Evolutionary conservation across 2,329 filamentous ascomycete genomes (phyloP).

Genomic region (Ophiocordyceps camponoti-leonardi): DNA sequence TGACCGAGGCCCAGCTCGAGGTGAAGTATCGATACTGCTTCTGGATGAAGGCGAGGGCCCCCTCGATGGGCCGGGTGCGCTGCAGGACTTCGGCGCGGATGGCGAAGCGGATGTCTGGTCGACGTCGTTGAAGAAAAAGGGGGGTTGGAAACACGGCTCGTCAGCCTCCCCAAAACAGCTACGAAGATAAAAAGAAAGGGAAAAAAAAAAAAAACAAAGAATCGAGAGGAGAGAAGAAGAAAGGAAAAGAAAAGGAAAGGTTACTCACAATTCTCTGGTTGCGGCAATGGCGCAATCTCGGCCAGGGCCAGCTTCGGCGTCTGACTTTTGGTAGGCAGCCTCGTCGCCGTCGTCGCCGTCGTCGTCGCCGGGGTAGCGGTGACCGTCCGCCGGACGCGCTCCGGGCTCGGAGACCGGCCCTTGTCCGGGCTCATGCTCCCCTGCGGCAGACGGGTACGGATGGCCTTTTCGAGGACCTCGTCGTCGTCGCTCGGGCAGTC

Average conservation of each 20-base stretch:
- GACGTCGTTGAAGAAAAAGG: background rate
- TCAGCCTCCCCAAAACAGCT: too few relatives aligned
- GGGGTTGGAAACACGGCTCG: too few relatives aligned
- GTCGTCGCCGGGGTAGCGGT: constrained; percentile 21
- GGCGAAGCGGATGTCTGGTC: constrained; percentile 68
- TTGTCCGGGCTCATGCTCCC: constrained; percentile 39
- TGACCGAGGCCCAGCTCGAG: constrained; percentile 50
- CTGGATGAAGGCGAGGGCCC: constrained; percentile 46
- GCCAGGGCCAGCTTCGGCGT: constrained; percentile 3
- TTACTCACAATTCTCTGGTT: constrained; percentile 33
- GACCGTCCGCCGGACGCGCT: constrained; percentile 18
- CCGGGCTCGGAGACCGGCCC: constrained; percentile 27
- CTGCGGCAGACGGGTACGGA: constrained; percentile 35
- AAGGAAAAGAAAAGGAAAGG: too few relatives aligned
- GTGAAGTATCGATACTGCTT: constrained; percentile 43
- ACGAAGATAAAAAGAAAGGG: background rate
- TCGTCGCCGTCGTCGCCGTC: too few relatives aligned
- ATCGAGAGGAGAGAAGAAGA: too few relatives aligned
- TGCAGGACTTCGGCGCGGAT: constrained; percentile 80
- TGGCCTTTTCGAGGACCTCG: constrained; percentile 31
- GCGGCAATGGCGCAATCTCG: constrained; percentile 8
- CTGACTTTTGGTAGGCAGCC: constrained; percentile 15
- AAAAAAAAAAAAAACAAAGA: too few relatives aligned
- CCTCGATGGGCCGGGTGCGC: constrained; percentile 67
- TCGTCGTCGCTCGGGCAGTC: constrained; percentile 12